Evolutionary conservation across 495 filamentous ascomycete genomes (phyloP).

Genomic region (Neurospora sp.): DNA sequence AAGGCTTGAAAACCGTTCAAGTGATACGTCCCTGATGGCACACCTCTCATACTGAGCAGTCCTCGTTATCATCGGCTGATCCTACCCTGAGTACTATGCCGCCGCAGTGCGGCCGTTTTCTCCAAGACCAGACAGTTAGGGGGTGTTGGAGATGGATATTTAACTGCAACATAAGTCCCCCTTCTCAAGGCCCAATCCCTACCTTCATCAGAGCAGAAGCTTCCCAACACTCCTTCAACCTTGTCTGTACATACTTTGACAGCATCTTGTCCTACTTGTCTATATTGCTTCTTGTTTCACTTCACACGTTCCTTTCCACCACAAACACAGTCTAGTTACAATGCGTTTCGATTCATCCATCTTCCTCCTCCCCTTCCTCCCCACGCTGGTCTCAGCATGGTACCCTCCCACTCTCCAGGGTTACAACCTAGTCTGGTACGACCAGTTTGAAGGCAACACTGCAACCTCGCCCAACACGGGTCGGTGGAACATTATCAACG

Average conservation of each 20-base stretch:
- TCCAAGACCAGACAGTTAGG: neutral
- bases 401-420: conserved; percentile 21
- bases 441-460: conserved; percentile 24
- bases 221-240: neutral
- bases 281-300: neutral
- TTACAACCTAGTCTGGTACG: conserved; percentile 27
- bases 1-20: neutral
- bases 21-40: neutral
- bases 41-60: neutral
- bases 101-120: neutral
- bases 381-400: conserved; percentile 18
- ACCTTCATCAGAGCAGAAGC: neutral
- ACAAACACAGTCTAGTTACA: neutral
- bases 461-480: conserved; percentile 19
- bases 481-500: conserved; percentile 35
- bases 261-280: neutral
- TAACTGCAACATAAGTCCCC: neutral
- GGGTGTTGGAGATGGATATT: neutral
- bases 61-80: neutral
- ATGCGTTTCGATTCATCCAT: conserved; percentile 12
- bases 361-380: conserved; percentile 6
- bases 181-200: neutral
- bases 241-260: neutral
- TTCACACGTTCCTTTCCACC: neutral
- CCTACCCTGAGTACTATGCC: neutral